A percentile compares a stretch with the other conserved stretches of the same genome.
phyloP scores from a whole-genome alignment of 2,329 filamentous ascomycete genomes.

The Zopfia rhizophila region DNA sequence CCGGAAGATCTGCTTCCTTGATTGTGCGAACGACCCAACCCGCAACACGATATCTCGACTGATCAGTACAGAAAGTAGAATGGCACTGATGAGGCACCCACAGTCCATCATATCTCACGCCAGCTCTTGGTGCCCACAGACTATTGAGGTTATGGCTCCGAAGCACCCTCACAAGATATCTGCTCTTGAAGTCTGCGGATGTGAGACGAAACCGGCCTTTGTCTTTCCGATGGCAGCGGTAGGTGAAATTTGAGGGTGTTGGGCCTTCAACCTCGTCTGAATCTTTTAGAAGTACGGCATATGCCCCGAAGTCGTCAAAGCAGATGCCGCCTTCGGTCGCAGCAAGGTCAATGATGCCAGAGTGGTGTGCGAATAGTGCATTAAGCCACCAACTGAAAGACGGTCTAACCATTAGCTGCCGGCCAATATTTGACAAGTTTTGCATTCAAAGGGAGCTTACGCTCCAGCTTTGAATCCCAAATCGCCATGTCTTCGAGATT shows the following conservation, averaged over 20 bases:
- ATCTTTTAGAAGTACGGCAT: slow-evolving; percentile 57
- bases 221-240: slow-evolving; percentile 53
- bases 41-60: slow-evolving; percentile 36
- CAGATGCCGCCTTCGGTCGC: slow-evolving; percentile 56
- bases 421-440: no score
- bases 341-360: slow-evolving; percentile 59
- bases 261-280: slow-evolving; percentile 50
- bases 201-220: slow-evolving; percentile 58
- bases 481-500: slow-evolving; percentile 50
- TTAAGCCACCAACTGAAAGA: slow-evolving; percentile 61
- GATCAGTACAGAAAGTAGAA: background rate
- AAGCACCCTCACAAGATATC: slow-evolving; percentile 56
- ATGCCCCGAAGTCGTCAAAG: slow-evolving; percentile 54
- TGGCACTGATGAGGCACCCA: slow-evolving; percentile 37
- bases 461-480: slow-evolving; percentile 60
- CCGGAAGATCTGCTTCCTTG: slow-evolving; percentile 22
- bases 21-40: slow-evolving; percentile 55
- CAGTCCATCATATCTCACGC: slow-evolving; percentile 61
- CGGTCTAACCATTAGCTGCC: slow-evolving; percentile 15
- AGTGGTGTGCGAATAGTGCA: slow-evolving; percentile 58
- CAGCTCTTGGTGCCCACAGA: slow-evolving; percentile 58
- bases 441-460: slow-evolving; percentile 51
- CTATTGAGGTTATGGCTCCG: slow-evolving; percentile 57
- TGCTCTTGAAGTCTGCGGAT: slow-evolving; percentile 51
- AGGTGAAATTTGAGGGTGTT: slow-evolving; percentile 52